Base-by-base conservation (phyloP, 441 rosid genomes). In the Manihot esculenta region DNA sequence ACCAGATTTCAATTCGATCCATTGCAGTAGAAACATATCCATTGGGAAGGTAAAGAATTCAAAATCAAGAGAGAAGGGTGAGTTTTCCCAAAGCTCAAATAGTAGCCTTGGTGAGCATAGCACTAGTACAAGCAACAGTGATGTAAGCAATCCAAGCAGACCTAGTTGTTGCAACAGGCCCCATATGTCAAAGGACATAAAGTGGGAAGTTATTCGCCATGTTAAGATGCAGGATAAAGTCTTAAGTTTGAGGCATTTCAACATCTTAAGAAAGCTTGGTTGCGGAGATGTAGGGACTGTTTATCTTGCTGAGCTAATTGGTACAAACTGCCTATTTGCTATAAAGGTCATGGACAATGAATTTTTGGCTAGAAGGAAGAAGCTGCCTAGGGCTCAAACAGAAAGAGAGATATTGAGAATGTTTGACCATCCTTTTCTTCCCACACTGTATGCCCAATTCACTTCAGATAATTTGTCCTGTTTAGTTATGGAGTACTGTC, bases 341-440 rank as follows among this genome's bases (percentile, higher is more conserved):
- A 92, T 94, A 54, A 94, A 94, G 87, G 99, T 94, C 69, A 94
- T 94, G 99, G 99, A 94, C 82, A 94, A 87, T 72, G 97, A 94
- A 60, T 94, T 94, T 78, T 82, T 94, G 84, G 89, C 82, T 18
- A 89, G 92, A 71, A 87, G 97, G 81, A 94, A 90, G 80, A 94
- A 94, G 80, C 86, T 88, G 94, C 86, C 93, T 0, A 89, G 99
- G 80, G 99, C 99, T 50, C 97, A 94, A 80, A 90, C 97, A 0
- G 99, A 94, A 79, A 87, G 89, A 81, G 97, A 94, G 67, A 94
- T 94, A 71, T 76, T 94, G 78, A 84, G 87, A 81, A 92, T 89
- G 86, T 85, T 94, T 9, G 99, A 94, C 74, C 99, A 94, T 68
- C 99, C 99, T 15, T 94, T 94, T 78, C 94, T 94, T 45, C 99